Evolutionary conservation across 2,329 filamentous ascomycete species (phyloP).

Genomic region (Stemphylium beticola): DNA sequence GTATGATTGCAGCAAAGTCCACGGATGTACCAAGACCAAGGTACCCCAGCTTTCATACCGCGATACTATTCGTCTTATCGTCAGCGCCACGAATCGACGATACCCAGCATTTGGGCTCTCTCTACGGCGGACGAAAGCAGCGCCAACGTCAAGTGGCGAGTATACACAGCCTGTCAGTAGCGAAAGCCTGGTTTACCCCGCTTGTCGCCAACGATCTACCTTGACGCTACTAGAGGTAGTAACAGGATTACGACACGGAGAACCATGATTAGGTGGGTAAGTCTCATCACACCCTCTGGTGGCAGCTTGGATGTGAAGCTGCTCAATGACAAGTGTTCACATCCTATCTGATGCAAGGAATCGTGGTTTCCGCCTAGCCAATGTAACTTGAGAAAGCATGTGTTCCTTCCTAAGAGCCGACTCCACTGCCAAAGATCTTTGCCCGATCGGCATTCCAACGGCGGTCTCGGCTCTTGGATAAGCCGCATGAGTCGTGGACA

Average conservation of each 20-base stretch:
- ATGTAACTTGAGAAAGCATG: not conserved
- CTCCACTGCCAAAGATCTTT: not conserved
- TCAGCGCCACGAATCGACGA: slow-evolving; percentile 3
- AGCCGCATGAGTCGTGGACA: slow-evolving; percentile 10
- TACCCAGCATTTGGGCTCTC: slow-evolving; percentile 3
- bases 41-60: not conserved
- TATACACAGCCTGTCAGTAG: slow-evolving; percentile 5
- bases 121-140: slow-evolving; percentile 4
- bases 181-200: slow-evolving; percentile 15
- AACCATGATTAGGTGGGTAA: not conserved
- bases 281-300: not conserved
- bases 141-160: slow-evolving; percentile 3
- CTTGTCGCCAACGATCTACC: slow-evolving; percentile 9
- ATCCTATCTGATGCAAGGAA: not conserved
- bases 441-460: not conserved
- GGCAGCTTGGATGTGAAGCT: slow-evolving; percentile 1
- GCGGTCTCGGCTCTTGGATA: slow-evolving; percentile 5
- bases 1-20: slow-evolving; percentile 22
- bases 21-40: slow-evolving; percentile 5
- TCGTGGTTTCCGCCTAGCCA: not conserved
- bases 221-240: not conserved
- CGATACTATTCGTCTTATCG: not conserved
- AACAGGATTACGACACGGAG: not conserved
- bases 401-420: not conserved
- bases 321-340: slow-evolving; percentile 1